A percentile compares a stretch with the other conserved stretches of the same genome.
Conservation (phyloP, 2,329 filamentous ascomycete species). For the Mycogone perniciosa region DNA sequence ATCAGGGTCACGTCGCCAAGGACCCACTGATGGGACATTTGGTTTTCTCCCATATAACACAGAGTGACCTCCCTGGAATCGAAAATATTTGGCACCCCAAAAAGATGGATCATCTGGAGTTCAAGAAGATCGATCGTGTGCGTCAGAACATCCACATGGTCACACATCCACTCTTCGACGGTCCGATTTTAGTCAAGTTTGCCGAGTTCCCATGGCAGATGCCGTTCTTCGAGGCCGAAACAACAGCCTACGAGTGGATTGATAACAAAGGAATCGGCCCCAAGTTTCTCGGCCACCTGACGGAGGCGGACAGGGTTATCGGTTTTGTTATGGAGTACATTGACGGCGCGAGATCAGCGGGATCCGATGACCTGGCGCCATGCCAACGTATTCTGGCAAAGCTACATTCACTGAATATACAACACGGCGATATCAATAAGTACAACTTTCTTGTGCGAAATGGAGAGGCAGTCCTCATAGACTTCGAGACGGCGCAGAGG, state of each 20-base stretch:
- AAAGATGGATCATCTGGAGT: conserved; percentile 29
- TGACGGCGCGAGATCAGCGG: conserved; percentile 21
- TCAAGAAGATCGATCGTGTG: conserved; percentile 19
- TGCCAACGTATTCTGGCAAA: conserved; percentile 22
- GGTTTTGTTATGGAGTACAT: conserved; percentile 22
- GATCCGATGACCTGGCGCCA: conserved; percentile 22
- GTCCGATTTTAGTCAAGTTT: conserved; percentile 2
- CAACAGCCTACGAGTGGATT: conserved; percentile 24
- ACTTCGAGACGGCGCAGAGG: conserved; percentile 27
- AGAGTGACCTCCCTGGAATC: conserved; percentile 26
- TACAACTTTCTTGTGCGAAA: conserved; percentile 28
- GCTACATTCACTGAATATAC: conserved; percentile 27
- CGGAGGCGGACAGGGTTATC: conserved; percentile 22
- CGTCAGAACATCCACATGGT: conserved; percentile 24
- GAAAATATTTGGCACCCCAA: conserved; percentile 28
- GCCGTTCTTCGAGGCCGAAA: conserved; percentile 19
- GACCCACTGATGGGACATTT: conserved; percentile 19
- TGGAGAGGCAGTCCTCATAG: conserved; percentile 23
- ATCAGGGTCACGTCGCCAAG: conserved; percentile 28
- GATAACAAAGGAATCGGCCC: conserved; percentile 19
- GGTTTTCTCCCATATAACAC: conserved; percentile 23
- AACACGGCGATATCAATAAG: conserved; percentile 31
- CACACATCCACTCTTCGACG: conserved; percentile 14
- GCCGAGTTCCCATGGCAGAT: conserved; percentile 20
- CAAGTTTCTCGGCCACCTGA: conserved; percentile 24